Evolutionary conservation across 2,329 filamentous ascomycete genomes (phyloP).

Genomic region (Colletotrichum truncatum): DNA sequence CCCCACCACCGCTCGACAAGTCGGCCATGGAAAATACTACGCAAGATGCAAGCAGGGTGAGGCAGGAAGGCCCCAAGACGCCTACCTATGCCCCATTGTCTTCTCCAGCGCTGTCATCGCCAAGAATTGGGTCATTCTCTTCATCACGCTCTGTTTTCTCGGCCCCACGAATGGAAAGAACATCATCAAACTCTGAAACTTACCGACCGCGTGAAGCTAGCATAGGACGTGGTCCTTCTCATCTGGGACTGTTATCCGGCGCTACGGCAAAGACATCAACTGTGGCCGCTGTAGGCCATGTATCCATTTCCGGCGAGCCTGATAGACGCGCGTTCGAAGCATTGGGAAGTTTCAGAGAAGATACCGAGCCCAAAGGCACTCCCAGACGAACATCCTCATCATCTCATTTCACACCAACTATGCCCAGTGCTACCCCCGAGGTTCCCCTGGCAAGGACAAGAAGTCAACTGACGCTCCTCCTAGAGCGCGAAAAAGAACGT

Average conservation of each 20-base stretch:
- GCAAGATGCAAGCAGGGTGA: background rate
- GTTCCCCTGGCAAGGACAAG: constrained; percentile 66
- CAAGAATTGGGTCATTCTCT: constrained; percentile 24
- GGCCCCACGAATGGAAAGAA: constrained; percentile 23
- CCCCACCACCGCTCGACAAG: constrained; percentile 16
- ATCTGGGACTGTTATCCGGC: constrained; percentile 39
- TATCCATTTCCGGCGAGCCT: constrained; percentile 25
- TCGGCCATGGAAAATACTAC: background rate
- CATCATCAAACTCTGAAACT: constrained; percentile 16
- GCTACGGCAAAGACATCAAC: constrained; percentile 25
- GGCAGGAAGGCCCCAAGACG: constrained; percentile 7
- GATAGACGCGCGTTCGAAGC: constrained; percentile 35
- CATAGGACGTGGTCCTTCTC: constrained; percentile 38
- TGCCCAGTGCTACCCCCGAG: constrained; percentile 52
- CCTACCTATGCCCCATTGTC: constrained; percentile 5
- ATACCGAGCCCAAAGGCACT: background rate
- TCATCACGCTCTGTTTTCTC: constrained; percentile 21
- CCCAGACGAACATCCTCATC: constrained; percentile 37
- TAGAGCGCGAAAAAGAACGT: constrained; percentile 59
- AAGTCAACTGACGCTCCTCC: constrained; percentile 66
- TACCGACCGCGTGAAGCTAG: constrained; percentile 29
- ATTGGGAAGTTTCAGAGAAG: constrained; percentile 22
- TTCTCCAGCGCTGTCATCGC: constrained; percentile 11
- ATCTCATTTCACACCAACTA: constrained; percentile 57
- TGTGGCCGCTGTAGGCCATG: constrained; percentile 26